Conservation (phyloP, 1,284 basidiomycete genomes). For the Apiotrichum akiyoshidainum region DNA sequence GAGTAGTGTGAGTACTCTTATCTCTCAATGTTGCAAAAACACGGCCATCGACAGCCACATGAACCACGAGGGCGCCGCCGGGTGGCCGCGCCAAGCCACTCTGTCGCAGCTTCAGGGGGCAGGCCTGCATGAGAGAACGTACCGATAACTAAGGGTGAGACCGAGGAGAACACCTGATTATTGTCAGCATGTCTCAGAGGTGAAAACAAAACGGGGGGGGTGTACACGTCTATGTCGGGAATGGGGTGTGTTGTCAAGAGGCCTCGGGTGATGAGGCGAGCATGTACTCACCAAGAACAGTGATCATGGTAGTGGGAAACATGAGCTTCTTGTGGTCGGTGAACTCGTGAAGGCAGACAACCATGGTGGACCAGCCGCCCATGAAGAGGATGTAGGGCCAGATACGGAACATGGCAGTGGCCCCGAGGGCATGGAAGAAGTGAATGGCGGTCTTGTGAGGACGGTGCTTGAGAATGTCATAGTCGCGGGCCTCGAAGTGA, state of each 20-base stretch:
- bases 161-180: slow-evolving; percentile 42
- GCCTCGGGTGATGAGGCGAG: too few species aligned
- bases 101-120: not conserved
- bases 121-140: slow-evolving; percentile 3
- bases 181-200: not conserved
- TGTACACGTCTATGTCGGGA: too few species aligned
- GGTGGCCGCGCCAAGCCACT: not conserved
- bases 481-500: slow-evolving; percentile 1
- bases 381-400: slow-evolving; percentile 45
- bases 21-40: not conserved
- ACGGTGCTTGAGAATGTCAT: slow-evolving; percentile 27
- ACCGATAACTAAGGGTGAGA: slow-evolving; percentile 47
- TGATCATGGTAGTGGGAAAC: slow-evolving; percentile 42
- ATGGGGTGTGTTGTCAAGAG: too few species aligned
- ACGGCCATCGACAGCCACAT: too few species aligned
- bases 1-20: slow-evolving; percentile 24
- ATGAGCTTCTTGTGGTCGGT: slow-evolving; percentile 31
- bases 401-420: slow-evolving; percentile 36
- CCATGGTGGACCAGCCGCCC: slow-evolving; percentile 38
- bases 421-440: slow-evolving; percentile 31
- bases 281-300: slow-evolving; percentile 37
- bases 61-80: not conserved
- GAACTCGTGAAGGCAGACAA: slow-evolving; percentile 36
- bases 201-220: too few species aligned
- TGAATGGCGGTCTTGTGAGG: slow-evolving; percentile 32